Conservation (phyloP, 2,329 filamentous ascomycete genomes). For the Fusarium torulosum region DNA sequence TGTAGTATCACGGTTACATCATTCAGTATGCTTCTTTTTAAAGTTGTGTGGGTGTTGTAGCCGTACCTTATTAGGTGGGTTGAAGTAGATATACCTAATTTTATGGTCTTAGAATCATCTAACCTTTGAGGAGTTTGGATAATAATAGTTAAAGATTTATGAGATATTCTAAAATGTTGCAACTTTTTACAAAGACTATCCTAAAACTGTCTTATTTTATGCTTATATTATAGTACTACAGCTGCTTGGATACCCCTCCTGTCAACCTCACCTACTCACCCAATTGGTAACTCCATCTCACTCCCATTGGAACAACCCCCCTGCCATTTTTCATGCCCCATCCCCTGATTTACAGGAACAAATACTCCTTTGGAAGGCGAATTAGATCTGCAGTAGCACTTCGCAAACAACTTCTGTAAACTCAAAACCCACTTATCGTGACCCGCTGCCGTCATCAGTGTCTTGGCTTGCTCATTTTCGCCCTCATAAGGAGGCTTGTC, state of each 20-base stretch:
- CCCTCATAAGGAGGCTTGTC: conserved; percentile 8
- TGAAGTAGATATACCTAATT: no score
- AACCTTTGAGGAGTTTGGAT: no score
- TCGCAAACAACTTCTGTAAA: background rate
- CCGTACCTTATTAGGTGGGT: no score
- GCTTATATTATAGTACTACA: background rate
- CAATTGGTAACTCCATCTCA: conserved; percentile 13
- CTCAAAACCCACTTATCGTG: conserved; percentile 31
- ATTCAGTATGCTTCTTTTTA: conserved; percentile 29
- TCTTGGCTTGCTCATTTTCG: conserved; percentile 29
- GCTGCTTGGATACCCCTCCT: background rate
- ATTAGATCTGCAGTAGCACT: background rate
- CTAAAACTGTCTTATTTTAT: background rate
- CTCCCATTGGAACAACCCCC: conserved; percentile 19
- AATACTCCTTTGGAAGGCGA: background rate
- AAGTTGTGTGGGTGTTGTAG: conserved; percentile 5
- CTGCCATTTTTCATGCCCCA: background rate
- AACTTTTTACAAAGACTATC: no score
- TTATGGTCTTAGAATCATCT: no score
- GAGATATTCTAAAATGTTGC: no score
- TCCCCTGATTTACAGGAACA: conserved; percentile 37
- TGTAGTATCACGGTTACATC: conserved; percentile 2
- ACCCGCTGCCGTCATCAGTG: conserved; percentile 42
- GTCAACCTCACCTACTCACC: background rate
- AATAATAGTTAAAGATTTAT: no score